Evolutionary conservation across 495 filamentous ascomycete species (phyloP).

Genomic region (Penicillium flavigenum): DNA sequence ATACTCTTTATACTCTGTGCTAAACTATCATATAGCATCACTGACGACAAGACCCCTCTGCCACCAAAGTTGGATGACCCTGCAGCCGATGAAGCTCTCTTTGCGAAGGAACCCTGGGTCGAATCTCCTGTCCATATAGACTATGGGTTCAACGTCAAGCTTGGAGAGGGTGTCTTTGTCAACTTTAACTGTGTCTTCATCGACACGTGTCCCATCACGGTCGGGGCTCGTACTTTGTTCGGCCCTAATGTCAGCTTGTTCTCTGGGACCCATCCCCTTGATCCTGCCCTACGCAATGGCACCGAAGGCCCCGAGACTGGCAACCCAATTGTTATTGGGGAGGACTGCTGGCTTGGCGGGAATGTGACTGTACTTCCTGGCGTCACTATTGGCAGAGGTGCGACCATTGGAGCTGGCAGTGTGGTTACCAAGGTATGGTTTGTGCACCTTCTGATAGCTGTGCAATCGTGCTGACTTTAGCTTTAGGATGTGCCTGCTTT

Average conservation of each 20-base stretch:
- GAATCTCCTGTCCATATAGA: slow-evolving; percentile 69
- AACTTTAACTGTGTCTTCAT: slow-evolving; percentile 75
- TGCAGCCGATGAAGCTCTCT: slow-evolving; percentile 59
- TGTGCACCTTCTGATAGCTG: neutral
- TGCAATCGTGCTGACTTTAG: slow-evolving; percentile 4
- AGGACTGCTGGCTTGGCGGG: slow-evolving; percentile 90
- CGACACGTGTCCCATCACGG: slow-evolving; percentile 73
- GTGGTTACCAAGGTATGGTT: slow-evolving; percentile 80
- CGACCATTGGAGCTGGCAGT: slow-evolving; percentile 78
- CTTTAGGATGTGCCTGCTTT: slow-evolving; percentile 60
- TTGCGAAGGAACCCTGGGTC: slow-evolving; percentile 65
- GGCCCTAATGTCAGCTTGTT: slow-evolving; percentile 75
- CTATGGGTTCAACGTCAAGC: slow-evolving; percentile 70
- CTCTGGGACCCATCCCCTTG: slow-evolving; percentile 71
- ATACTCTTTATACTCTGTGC: neutral
- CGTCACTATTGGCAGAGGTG: slow-evolving; percentile 76
- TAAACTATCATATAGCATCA: slow-evolving; percentile 45
- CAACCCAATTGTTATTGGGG: slow-evolving; percentile 71
- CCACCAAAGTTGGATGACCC: slow-evolving; percentile 53
- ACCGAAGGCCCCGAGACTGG: slow-evolving; percentile 73
- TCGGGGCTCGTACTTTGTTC: slow-evolving; percentile 76
- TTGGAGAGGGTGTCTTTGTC: slow-evolving; percentile 69
- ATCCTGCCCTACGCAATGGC: slow-evolving; percentile 71
- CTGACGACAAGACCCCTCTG: slow-evolving; percentile 59
- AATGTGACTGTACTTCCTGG: slow-evolving; percentile 73